Conservation (phyloP, 2,329 filamentous ascomycete species). For the Trichoderma semiorbis region DNA sequence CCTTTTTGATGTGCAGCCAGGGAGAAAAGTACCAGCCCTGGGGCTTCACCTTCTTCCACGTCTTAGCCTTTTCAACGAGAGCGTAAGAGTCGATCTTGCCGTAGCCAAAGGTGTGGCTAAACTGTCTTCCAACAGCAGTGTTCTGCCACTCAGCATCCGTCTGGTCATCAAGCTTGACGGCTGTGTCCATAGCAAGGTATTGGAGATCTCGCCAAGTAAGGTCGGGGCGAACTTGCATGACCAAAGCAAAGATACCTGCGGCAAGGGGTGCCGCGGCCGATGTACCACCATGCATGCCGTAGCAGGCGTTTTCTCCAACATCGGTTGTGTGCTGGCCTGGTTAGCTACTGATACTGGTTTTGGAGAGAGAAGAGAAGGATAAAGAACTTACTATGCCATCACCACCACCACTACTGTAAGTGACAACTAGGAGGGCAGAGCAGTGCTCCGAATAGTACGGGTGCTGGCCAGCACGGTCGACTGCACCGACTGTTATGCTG, state of each 20-base stretch:
- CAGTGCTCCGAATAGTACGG: slow-evolving; percentile 96
- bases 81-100: slow-evolving; percentile 89
- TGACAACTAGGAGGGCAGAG: slow-evolving; percentile 91
- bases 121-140: slow-evolving; percentile 77
- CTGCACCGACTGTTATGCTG: slow-evolving; percentile 92
- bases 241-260: slow-evolving; percentile 86
- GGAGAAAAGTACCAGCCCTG: slow-evolving; percentile 94
- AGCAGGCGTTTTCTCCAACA: slow-evolving; percentile 79
- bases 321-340: slow-evolving; percentile 77
- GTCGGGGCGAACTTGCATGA: slow-evolving; percentile 79
- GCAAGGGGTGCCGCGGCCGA: slow-evolving; percentile 92
- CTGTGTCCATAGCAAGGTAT: slow-evolving; percentile 81
- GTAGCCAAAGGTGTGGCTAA: slow-evolving; percentile 92
- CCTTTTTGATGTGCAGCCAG: slow-evolving; percentile 84
- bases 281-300: slow-evolving; percentile 81
- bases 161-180: slow-evolving; percentile 72
- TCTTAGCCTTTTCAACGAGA: slow-evolving; percentile 80
- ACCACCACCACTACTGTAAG: slow-evolving; percentile 86
- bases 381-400: slow-evolving; percentile 67
- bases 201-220: slow-evolving; percentile 93
- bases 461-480: slow-evolving; percentile 82
- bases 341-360: not conserved
- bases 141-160: slow-evolving; percentile 70
- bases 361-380: not conserved
- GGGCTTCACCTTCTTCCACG: slow-evolving; percentile 84